Percentiles rank a stretch among this genome's conserved stretches.
These are phyloP conservation scores for Crithidia acanthocephali DNA, from an alignment of 208 protist genomes.

Conservation along the genomic window DNA sequence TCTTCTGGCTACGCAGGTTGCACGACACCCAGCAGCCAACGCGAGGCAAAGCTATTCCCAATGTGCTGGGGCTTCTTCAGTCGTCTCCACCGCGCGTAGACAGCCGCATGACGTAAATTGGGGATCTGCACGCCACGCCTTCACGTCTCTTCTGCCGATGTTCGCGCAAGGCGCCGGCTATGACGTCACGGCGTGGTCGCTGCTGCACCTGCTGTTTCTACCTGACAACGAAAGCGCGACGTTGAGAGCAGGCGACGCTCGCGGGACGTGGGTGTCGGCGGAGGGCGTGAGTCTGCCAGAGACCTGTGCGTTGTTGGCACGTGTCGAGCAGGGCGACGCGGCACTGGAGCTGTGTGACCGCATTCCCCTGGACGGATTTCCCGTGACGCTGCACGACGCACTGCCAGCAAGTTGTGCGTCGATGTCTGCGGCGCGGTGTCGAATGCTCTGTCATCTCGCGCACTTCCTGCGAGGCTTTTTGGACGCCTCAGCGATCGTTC, in stretches of 20 bases:
- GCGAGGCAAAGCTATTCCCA: neutral
- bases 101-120: slow-evolving; percentile 12
- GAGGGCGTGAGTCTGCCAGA: slow-evolving; percentile 17
- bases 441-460: slow-evolving; percentile 1
- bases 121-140: slow-evolving; percentile 43
- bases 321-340: slow-evolving; percentile 18
- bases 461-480: slow-evolving; percentile 23
- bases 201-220: slow-evolving; percentile 35
- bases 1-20: slow-evolving; percentile 41
- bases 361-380: slow-evolving; percentile 1
- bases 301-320: slow-evolving; percentile 27
- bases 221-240: neutral
- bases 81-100: too few relatives aligned
- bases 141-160: slow-evolving; percentile 44
- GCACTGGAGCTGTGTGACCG: slow-evolving; percentile 12
- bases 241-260: neutral
- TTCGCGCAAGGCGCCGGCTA: slow-evolving; percentile 42
- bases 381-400: neutral
- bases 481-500: neutral
- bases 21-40: neutral
- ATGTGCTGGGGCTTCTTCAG: neutral
- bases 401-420: too few relatives aligned
- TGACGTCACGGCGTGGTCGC: slow-evolving; percentile 37
- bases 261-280: neutral
- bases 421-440: neutral